Evolutionary conservation across 208 protist species (phyloP).

Genomic region (Plasmodiophora brassicae): DNA sequence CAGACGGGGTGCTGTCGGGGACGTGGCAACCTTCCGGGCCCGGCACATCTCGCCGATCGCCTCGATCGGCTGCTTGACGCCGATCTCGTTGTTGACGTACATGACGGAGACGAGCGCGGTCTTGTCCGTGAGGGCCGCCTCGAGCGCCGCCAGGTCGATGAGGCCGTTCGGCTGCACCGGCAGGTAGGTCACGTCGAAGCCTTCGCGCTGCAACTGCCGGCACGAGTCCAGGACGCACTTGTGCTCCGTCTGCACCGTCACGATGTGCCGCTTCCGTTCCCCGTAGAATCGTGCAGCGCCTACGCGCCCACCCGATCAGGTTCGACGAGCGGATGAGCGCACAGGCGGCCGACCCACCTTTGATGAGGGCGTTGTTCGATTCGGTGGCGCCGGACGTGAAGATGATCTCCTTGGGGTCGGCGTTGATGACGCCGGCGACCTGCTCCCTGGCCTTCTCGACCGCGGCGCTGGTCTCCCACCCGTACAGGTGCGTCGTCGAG

Average conservation of each 20-base stretch:
- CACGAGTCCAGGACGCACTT: constrained; percentile 99
- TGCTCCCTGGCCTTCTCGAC: constrained; percentile 85
- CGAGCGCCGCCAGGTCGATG: constrained; percentile 74
- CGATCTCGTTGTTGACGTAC: constrained; percentile 98
- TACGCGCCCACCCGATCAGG: background rate
- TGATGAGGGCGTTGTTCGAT: constrained; percentile 96
- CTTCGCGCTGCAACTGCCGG: constrained; percentile 85
- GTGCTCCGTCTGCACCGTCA: constrained; percentile 94
- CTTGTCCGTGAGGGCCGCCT: constrained; percentile 47
- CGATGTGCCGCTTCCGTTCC: constrained; percentile 93
- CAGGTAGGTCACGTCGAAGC: constrained; percentile 93
- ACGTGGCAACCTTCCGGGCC: constrained; percentile 61
- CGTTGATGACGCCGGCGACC: constrained; percentile 81
- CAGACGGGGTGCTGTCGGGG: background rate
- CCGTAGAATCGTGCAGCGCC: constrained; percentile 85
- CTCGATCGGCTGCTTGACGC: constrained; percentile 85
- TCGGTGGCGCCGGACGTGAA: constrained; percentile 99
- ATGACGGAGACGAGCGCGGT: constrained; percentile 95
- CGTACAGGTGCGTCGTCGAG: constrained; percentile 93
- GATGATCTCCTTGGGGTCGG: constrained; percentile 92
- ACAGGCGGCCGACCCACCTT: constrained; percentile 66
- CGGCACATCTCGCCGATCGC: constrained; percentile 91
- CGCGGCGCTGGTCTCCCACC: constrained; percentile 84
- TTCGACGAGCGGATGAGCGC: background rate
- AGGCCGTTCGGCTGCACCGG: constrained; percentile 91